Evolutionary conservation across 805 yeast genomes (phyloP).

Genomic region (Clavispora carvajalis): DNA sequence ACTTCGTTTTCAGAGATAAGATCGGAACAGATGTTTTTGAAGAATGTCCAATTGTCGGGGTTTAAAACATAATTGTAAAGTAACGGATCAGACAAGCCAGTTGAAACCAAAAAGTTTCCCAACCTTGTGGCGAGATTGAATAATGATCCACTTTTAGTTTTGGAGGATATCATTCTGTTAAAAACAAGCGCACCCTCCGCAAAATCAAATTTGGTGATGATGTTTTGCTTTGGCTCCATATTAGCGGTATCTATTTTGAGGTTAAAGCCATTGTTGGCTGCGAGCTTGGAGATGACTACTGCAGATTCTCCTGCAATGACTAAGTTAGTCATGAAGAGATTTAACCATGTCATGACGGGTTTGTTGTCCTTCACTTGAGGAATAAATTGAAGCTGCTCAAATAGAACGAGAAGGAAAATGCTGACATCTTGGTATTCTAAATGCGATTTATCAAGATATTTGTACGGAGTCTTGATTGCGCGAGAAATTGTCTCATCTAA

Average conservation of each 20-base stretch:
- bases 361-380: slow-evolving; percentile 17
- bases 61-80: slow-evolving; percentile 13
- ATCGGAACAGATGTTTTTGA: slow-evolving; percentile 3
- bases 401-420: slow-evolving; percentile 31
- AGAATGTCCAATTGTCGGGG: slow-evolving; percentile 18
- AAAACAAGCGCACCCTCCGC: slow-evolving; percentile 41
- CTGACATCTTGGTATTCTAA: slow-evolving; percentile 24
- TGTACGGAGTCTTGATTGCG: slow-evolving; percentile 71
- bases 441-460: slow-evolving; percentile 60
- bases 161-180: slow-evolving; percentile 22
- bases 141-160: slow-evolving; percentile 17
- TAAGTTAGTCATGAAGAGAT: slow-evolving; percentile 42
- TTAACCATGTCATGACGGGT: slow-evolving; percentile 43
- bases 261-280: slow-evolving; percentile 6
- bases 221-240: slow-evolving; percentile 2
- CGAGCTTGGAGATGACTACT: slow-evolving; percentile 15
- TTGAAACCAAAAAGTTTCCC: slow-evolving; percentile 31
- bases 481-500: slow-evolving; percentile 76
- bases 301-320: slow-evolving; percentile 57
- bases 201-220: slow-evolving; percentile 41
- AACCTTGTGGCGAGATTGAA: slow-evolving; percentile 38
- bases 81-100: slow-evolving; percentile 7
- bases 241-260: slow-evolving; percentile 1
- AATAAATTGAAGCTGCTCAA: slow-evolving; percentile 68
- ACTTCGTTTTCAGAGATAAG: slow-evolving; percentile 16